phyloP scores from a whole-genome alignment of 805 yeast species.

The Metschnikowia arizonensis region DNA sequence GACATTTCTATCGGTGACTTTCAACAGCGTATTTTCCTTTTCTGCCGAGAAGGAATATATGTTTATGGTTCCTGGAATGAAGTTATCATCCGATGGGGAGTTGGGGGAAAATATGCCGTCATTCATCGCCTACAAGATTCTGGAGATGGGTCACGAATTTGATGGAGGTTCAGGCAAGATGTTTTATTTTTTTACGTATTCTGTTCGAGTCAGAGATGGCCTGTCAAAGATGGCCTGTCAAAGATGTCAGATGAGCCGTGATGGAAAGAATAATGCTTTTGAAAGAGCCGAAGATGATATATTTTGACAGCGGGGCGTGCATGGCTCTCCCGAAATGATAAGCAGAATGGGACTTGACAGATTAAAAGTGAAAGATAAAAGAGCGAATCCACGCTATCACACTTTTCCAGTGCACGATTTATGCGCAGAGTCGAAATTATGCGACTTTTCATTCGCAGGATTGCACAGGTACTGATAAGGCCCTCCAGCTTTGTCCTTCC shows the following conservation, averaged over 20 bases:
- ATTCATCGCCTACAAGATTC: background rate
- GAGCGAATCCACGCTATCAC: background rate
- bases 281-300: background rate
- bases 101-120: constrained; percentile 12
- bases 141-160: background rate
- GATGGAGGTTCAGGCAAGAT: background rate
- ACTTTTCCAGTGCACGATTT: background rate
- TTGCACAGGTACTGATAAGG: background rate
- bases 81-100: constrained; percentile 15
- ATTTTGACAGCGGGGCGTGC: background rate
- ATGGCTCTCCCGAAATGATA: background rate
- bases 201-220: background rate
- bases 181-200: background rate
- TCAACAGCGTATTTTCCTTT: constrained; percentile 11
- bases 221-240: too few species aligned
- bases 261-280: background rate
- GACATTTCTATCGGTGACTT: constrained; percentile 24
- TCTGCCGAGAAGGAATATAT: constrained; percentile 16
- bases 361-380: background rate
- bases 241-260: background rate
- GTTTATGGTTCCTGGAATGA: constrained; percentile 19
- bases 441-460: background rate
- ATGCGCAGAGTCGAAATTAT: background rate
- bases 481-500: constrained; percentile 2
- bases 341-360: background rate